phyloP scores from a whole-genome alignment of 2,329 filamentous ascomycete genomes.

The Helotiales sp. region DNA sequence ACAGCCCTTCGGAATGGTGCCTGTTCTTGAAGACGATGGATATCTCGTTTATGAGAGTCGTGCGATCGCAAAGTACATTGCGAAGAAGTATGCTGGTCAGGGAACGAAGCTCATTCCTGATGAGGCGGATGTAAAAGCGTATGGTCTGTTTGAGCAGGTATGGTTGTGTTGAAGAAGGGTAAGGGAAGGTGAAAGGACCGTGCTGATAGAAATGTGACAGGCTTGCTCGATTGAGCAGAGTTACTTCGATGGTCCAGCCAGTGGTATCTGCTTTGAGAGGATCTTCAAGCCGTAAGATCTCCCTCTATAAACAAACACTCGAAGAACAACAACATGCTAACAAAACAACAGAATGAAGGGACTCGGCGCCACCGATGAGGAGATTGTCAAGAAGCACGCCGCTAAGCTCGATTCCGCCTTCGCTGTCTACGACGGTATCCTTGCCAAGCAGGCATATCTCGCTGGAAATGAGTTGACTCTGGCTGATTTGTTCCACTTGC shows the following conservation, averaged over 20 bases:
- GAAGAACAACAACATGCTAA: background rate
- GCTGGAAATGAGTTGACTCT: conserved; percentile 38
- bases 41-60: conserved; percentile 43
- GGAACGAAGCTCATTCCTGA: conserved; percentile 37
- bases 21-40: conserved; percentile 44
- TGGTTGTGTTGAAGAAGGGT: conserved; percentile 2
- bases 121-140: conserved; percentile 34
- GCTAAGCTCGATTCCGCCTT: conserved; percentile 30
- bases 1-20: conserved; percentile 46
- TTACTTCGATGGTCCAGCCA: conserved; percentile 34
- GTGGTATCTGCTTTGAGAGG: conserved; percentile 29
- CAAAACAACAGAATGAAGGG: conserved; percentile 17
- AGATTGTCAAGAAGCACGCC: conserved; percentile 16
- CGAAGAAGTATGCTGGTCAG: conserved; percentile 41
- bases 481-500: conserved; percentile 39
- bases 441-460: conserved; percentile 38
- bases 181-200: background rate
- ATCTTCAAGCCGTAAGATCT: conserved; percentile 32
- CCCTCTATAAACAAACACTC: background rate
- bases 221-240: conserved; percentile 38
- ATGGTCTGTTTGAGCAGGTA: conserved; percentile 38
- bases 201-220: conserved; percentile 14
- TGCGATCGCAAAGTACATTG: conserved; percentile 42
- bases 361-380: conserved; percentile 26
- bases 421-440: conserved; percentile 36